Percentiles rank a stretch among this genome's conserved stretches.
phyloP scores from a whole-genome alignment of 805 yeast species.

The Dipodascus geniculatus region DNA sequence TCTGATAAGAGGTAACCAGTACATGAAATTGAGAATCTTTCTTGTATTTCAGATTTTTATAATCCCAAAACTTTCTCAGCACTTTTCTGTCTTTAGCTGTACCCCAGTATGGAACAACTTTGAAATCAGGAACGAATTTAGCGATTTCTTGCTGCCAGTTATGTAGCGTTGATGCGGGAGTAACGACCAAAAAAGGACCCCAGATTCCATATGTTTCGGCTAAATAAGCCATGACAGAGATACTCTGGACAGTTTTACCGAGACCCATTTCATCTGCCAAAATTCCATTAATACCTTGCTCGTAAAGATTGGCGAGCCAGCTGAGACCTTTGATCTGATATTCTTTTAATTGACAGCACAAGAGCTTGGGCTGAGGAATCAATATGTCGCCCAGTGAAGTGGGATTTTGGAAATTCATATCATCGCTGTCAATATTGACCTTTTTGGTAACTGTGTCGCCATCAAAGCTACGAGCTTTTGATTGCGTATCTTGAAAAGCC shows the following conservation, averaged over 20 bases:
- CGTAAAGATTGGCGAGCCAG: slow-evolving; percentile 94
- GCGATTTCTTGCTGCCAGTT: slow-evolving; percentile 98
- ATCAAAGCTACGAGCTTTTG: slow-evolving; percentile 69
- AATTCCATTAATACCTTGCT: slow-evolving; percentile 97
- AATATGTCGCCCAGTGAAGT: slow-evolving; percentile 77
- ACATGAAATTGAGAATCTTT: slow-evolving; percentile 94
- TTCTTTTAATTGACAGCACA: slow-evolving; percentile 88
- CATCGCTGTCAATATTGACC: slow-evolving; percentile 59
- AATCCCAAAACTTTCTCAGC: slow-evolving; percentile 93
- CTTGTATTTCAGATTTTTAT: slow-evolving; percentile 78
- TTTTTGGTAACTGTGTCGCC: slow-evolving; percentile 29
- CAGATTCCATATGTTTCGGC: slow-evolving; percentile 97
- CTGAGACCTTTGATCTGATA: slow-evolving; percentile 94
- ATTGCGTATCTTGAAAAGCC: slow-evolving; percentile 69
- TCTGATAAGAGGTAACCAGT: slow-evolving; percentile 87
- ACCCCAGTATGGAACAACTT: slow-evolving; percentile 97
- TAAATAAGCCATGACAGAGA: slow-evolving; percentile 85
- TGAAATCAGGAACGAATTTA: slow-evolving; percentile 87
- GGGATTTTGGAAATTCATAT: slow-evolving; percentile 95
- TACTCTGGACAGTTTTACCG: slow-evolving; percentile 94
- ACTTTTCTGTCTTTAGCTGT: slow-evolving; percentile 88
- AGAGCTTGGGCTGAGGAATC: slow-evolving; percentile 73
- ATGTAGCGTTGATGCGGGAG: slow-evolving; percentile 95
- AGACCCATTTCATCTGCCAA: slow-evolving; percentile 98
- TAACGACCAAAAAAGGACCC: slow-evolving; percentile 96